Evolutionary conservation across 139 green algal genomes (phyloP).

Genomic region (Gonium pectorale): DNA sequence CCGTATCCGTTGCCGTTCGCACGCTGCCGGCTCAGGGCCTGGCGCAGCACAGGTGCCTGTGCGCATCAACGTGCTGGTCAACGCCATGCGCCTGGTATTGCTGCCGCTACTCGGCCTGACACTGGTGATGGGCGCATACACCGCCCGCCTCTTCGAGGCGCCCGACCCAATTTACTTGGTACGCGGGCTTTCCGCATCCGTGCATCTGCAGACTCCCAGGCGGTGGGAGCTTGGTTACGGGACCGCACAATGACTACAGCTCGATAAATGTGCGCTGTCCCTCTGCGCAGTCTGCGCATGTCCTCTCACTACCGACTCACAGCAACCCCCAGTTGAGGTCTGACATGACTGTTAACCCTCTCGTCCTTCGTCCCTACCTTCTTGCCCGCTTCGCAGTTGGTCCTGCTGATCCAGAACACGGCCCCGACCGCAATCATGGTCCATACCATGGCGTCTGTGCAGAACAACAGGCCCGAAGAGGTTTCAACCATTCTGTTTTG

Average conservation of each 20-base stretch:
- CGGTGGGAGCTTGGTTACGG: no score
- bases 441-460: slow-evolving; percentile 66
- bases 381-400: slow-evolving; percentile 40
- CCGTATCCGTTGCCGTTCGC: no score
- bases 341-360: no score
- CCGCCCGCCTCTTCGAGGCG: slow-evolving; percentile 45
- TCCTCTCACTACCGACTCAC: no score
- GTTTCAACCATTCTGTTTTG: slow-evolving; percentile 76
- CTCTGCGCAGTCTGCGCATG: no score
- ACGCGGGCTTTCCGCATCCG: no score
- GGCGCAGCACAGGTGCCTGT: slow-evolving; percentile 52
- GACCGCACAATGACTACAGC: no score
- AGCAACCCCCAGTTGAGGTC: no score
- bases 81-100: slow-evolving; percentile 55
- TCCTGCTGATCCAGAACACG: slow-evolving; percentile 70
- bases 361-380: background rate
- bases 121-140: slow-evolving; percentile 55
- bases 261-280: no score
- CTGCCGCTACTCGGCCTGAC: slow-evolving; percentile 58
- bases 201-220: no score
- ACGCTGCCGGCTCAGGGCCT: slow-evolving; percentile 52
- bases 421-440: slow-evolving; percentile 66
- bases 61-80: slow-evolving; percentile 49
- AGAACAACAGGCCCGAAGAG: slow-evolving; percentile 63
- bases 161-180: slow-evolving; percentile 74